A percentile compares a stretch with the other conserved stretches of the same genome.
phyloP scores from a whole-genome alignment of 1,139 yeast species.

The Saccharomyces hybrid region DNA sequence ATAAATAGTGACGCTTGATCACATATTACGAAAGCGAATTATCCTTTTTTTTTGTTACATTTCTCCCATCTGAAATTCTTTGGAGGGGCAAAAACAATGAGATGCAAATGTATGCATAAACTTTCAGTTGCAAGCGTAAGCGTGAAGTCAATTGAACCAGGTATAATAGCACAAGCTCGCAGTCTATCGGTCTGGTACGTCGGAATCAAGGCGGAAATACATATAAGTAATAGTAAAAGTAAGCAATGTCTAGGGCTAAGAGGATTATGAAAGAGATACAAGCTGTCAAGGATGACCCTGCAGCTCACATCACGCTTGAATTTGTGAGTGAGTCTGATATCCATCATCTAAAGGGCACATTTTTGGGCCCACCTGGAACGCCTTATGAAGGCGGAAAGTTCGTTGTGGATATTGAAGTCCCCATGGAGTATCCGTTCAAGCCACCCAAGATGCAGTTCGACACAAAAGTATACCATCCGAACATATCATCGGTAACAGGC shows the following conservation, averaged over 20 bases:
- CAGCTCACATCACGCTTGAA: slow-evolving; percentile 64
- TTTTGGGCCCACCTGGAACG: slow-evolving; percentile 92
- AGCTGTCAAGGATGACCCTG: slow-evolving; percentile 75
- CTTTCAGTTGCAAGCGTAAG: neutral
- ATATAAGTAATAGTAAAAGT: neutral
- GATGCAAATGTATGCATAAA: neutral
- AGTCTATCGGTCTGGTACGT: neutral
- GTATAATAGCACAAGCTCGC: neutral
- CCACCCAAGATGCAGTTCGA: slow-evolving; percentile 92
- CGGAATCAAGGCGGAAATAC: neutral
- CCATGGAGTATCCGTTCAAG: slow-evolving; percentile 82
- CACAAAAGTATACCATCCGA: slow-evolving; percentile 90
- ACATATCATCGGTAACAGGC: slow-evolving; percentile 95
- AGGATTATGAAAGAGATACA: slow-evolving; percentile 84
- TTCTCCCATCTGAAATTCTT: neutral
- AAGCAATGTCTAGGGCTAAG: slow-evolving; percentile 69
- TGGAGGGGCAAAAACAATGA: slow-evolving; percentile 1
- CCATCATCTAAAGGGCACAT: slow-evolving; percentile 78
- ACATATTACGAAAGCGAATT: neutral
- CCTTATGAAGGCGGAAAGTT: slow-evolving; percentile 90
- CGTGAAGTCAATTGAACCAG: neutral
- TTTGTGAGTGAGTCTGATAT: slow-evolving; percentile 73
- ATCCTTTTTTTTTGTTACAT: neutral
- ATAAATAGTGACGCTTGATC: neutral
- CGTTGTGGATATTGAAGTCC: slow-evolving; percentile 79